Percentiles rank a stretch among this genome's conserved stretches.
phyloP scores from a whole-genome alignment of 345 rosid species.

The Euphorbia peplus region DNA sequence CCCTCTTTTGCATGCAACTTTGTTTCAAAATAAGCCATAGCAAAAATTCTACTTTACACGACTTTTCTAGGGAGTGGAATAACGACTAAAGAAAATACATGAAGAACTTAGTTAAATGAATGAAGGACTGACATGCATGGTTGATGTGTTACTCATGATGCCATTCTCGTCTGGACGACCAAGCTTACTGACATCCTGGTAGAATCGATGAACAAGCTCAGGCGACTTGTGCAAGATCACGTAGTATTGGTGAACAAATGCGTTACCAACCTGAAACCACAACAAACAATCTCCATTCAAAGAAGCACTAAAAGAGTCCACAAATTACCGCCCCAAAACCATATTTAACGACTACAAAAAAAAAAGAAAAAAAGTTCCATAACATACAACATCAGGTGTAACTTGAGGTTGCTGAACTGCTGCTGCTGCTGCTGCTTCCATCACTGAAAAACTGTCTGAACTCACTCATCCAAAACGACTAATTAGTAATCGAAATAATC shows the following conservation, averaged over 20 bases:
- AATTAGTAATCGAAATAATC: not conserved
- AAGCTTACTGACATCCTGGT: conserved; percentile 88
- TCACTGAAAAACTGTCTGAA: conserved; percentile 4
- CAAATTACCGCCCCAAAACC: not conserved
- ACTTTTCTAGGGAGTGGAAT: too few relatives aligned
- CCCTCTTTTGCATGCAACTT: not conserved
- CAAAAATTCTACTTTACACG: not conserved
- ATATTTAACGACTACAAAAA: not conserved
- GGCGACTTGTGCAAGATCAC: conserved; percentile 86
- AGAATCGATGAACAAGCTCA: conserved; percentile 80
- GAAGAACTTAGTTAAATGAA: not conserved
- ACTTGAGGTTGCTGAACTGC: conserved; percentile 8
- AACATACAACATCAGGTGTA: conserved; percentile 26
- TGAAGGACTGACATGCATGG: too few relatives aligned
- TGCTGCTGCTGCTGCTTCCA: conserved; percentile 12
- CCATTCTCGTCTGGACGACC: conserved; percentile 82
- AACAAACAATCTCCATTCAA: not conserved
- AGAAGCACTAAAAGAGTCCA: not conserved
- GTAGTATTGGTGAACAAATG: conserved; percentile 96
- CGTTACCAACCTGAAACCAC: conserved; percentile 70
- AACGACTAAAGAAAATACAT: not conserved
- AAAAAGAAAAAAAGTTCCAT: not conserved
- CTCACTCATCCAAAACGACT: not conserved
- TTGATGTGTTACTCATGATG: conserved; percentile 65
- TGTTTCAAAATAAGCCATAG: not conserved